Percentiles rank a stretch among this genome's conserved stretches.
Conservation (phyloP, 345 rosid genomes). For the Eucalyptus regnans region DNA sequence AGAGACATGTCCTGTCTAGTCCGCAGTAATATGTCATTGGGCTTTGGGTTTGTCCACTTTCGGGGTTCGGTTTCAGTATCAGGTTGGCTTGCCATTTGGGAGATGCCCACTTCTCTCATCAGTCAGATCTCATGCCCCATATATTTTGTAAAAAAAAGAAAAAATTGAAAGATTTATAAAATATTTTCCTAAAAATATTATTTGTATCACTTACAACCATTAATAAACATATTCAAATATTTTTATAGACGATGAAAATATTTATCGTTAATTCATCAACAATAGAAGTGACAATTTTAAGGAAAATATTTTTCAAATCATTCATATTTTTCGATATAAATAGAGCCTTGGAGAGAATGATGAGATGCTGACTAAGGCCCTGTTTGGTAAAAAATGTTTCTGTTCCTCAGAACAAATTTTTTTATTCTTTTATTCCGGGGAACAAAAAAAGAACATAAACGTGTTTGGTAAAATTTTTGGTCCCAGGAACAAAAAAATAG, state of each 20-base stretch:
- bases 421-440: too few relatives aligned
- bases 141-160: too few relatives aligned
- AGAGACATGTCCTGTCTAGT: background rate
- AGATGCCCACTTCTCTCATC: background rate
- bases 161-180: fast-evolving
- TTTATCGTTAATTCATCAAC: fast-evolving
- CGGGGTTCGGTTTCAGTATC: background rate
- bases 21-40: background rate
- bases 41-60: background rate
- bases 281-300: fast-evolving
- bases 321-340: too few relatives aligned
- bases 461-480: too few relatives aligned
- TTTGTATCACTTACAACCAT: fast-evolving
- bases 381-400: too few relatives aligned
- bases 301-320: too few relatives aligned
- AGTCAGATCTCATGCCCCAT: background rate
- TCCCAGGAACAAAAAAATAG: too few relatives aligned
- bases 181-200: fast-evolving
- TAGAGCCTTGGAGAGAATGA: background rate
- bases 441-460: too few relatives aligned
- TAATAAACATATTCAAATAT: background rate
- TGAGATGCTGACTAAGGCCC: background rate
- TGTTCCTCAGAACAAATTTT: too few relatives aligned
- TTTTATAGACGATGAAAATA: too few relatives aligned
- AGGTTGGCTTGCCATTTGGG: background rate